Conservation (phyloP, 2,329 filamentous ascomycete genomes). For the Aspergillus sp. region DNA sequence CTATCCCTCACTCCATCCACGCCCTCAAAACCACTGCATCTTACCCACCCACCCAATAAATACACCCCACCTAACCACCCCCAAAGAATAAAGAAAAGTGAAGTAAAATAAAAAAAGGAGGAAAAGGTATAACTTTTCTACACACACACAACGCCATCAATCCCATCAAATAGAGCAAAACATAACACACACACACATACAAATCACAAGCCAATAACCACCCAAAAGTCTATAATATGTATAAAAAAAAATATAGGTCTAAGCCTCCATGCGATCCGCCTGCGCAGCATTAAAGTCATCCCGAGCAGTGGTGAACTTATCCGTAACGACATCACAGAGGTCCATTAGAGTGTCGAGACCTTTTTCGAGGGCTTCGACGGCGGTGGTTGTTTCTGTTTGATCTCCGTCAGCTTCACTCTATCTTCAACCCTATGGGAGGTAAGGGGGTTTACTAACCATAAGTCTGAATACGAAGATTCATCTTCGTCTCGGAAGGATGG, state of each 20-base stretch:
- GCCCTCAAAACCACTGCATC: too few species aligned
- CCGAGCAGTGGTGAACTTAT: constrained; percentile 75
- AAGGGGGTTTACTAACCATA: constrained; percentile 65
- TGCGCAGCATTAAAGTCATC: constrained; percentile 58
- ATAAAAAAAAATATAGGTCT: constrained; percentile 17
- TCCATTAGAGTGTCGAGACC: constrained; percentile 86
- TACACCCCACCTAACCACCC: not conserved
- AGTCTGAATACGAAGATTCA: constrained; percentile 97
- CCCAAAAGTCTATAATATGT: constrained; percentile 19
- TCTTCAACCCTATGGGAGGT: too few species aligned
- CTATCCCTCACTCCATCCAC: too few species aligned
- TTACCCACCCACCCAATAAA: not conserved
- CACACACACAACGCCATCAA: constrained; percentile 3
- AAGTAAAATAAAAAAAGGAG: not conserved
- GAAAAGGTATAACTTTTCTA: constrained; percentile 17
- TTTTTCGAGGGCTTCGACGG: constrained; percentile 84
- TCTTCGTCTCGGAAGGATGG: constrained; percentile 91
- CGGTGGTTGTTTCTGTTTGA: constrained; percentile 75
- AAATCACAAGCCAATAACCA: constrained; percentile 8
- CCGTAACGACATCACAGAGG: constrained; percentile 88
- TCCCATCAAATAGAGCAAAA: constrained; percentile 27
- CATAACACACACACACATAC: constrained; percentile 16
- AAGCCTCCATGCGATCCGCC: constrained; percentile 38
- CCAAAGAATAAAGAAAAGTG: too few species aligned
- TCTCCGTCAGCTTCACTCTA: too few species aligned